phyloP scores from a whole-genome alignment of 441 rosid species.

The Populus hybrid region DNA sequence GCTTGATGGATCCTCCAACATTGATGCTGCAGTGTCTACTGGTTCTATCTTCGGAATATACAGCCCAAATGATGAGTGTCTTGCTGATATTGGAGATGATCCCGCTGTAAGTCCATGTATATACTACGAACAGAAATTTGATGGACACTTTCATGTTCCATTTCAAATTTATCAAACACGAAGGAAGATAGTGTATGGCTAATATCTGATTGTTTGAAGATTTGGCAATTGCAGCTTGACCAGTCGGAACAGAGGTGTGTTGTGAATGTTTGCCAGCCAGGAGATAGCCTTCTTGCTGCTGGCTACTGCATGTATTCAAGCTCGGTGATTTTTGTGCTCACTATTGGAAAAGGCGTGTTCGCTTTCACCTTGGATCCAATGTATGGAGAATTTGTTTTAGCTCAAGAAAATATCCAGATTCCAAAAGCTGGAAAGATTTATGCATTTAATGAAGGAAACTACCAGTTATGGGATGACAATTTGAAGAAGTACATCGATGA shows the following conservation, averaged over 20 bases:
- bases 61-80: slow-evolving; percentile 86
- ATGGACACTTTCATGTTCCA: neutral
- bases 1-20: slow-evolving; percentile 93
- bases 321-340: slow-evolving; percentile 77
- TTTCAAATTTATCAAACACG: neutral
- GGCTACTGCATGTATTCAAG: slow-evolving; percentile 99
- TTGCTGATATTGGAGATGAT: slow-evolving; percentile 61
- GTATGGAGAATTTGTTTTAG: slow-evolving; percentile 87
- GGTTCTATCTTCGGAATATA: slow-evolving; percentile 96
- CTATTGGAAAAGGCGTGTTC: slow-evolving; percentile 77
- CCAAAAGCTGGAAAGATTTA: slow-evolving; percentile 84
- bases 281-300: slow-evolving; percentile 82
- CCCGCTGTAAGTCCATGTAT: slow-evolving; percentile 36
- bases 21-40: slow-evolving; percentile 90
- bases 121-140: neutral
- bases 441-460: slow-evolving; percentile 92
- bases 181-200: neutral
- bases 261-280: slow-evolving; percentile 92
- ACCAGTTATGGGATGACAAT: slow-evolving; percentile 84
- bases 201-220: slow-evolving; percentile 8
- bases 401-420: slow-evolving; percentile 76
- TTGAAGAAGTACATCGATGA: slow-evolving; percentile 84
- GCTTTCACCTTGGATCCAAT: slow-evolving; percentile 87
- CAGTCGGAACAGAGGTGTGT: slow-evolving; percentile 56
- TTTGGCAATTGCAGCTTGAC: slow-evolving; percentile 51